A percentile compares a stretch with the other conserved stretches of the same genome.
Conservation (phyloP, 2,329 filamentous ascomycete genomes). For the Diaporthe citriasiana region DNA sequence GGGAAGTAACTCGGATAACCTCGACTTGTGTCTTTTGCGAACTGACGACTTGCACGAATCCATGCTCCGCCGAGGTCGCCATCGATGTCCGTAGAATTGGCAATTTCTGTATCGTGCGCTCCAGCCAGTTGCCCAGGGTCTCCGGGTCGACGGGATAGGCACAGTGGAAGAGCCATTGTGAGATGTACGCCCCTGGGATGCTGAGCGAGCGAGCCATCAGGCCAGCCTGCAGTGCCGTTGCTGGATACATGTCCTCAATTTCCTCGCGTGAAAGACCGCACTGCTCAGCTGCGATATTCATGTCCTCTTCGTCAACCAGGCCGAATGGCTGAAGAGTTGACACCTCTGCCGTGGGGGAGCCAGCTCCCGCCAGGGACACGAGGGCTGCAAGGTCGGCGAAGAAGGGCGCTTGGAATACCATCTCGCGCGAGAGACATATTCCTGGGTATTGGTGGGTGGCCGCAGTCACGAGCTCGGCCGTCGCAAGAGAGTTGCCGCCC, state of each 20-base stretch:
- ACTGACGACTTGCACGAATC: background rate
- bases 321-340: background rate
- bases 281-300: conserved; percentile 21
- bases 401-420: conserved; percentile 5
- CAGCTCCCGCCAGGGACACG: conserved; percentile 7
- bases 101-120: conserved; percentile 11
- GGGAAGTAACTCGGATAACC: background rate
- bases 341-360: background rate
- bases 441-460: background rate
- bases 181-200: background rate
- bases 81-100: background rate
- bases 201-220: conserved; percentile 45
- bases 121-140: background rate
- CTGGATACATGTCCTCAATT: conserved; percentile 49
- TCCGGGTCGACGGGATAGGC: background rate
- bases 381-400: conserved; percentile 9
- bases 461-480: conserved; percentile 6
- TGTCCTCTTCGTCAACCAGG: conserved; percentile 5
- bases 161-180: conserved; percentile 2
- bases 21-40: background rate
- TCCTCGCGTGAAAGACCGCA: conserved; percentile 6
- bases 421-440: background rate
- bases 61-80: background rate
- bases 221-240: conserved; percentile 49
- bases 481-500: conserved; percentile 6